These are phyloP conservation scores for Ceratocystis eucalypticola DNA, from an alignment of 2,329 filamentous ascomycete species.

Conservation along the genomic window DNA sequence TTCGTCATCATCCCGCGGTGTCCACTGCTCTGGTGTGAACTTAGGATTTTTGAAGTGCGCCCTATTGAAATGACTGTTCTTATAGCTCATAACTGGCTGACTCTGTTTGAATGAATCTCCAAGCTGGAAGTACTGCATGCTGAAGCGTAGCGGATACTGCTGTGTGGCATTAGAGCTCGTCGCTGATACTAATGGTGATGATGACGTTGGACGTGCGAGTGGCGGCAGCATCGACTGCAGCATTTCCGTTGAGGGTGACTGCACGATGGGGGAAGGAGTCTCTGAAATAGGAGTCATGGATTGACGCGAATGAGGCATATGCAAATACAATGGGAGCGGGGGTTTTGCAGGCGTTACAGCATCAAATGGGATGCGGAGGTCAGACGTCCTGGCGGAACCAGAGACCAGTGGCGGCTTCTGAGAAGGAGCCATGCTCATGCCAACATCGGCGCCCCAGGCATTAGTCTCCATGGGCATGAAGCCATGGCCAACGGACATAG, in stretches of 20 bases:
- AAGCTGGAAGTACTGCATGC: constrained; percentile 38
- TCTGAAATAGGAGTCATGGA: constrained; percentile 6
- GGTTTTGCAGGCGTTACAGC: not conserved
- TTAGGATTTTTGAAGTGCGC: constrained; percentile 53
- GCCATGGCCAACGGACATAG: constrained; percentile 23
- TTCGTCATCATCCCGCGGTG: constrained; percentile 28
- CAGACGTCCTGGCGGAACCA: not conserved
- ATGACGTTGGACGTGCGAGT: not conserved
- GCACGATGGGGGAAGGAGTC: not conserved
- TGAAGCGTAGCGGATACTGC: constrained; percentile 37
- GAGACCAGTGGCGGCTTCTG: not conserved
- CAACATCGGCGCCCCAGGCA: not conserved
- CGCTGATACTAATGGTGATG: constrained; percentile 1
- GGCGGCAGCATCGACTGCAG: not conserved
- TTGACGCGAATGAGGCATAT: constrained; percentile 6
- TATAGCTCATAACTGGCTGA: constrained; percentile 43
- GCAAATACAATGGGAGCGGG: not conserved
- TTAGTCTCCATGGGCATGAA: constrained; percentile 23
- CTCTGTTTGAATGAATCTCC: constrained; percentile 32
- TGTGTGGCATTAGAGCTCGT: constrained; percentile 22
- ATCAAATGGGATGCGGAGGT: not conserved
- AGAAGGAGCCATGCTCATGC: not conserved
- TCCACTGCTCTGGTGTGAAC: constrained; percentile 35
- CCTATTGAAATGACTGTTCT: constrained; percentile 52
- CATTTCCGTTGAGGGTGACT: constrained; percentile 12